Base-by-base conservation (phyloP, 192 early-diverging fungal species). In the Backusella psychrophila region DNA sequence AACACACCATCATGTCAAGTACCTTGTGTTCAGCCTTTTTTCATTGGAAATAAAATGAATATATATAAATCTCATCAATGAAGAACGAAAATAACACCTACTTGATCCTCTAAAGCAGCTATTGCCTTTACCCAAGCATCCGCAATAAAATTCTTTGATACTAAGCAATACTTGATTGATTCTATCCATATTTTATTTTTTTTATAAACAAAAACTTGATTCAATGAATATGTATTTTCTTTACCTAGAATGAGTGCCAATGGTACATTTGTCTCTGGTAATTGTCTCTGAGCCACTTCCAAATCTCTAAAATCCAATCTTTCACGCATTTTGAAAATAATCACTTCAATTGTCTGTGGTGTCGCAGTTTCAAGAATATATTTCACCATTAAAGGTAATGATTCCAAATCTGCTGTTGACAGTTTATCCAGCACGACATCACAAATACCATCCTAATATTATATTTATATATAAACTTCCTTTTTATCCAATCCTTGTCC, bases 101-200 rank as follows among this genome's bases (percentile, higher is more conserved):
- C 92, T 17, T 84, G 75, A 8, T 80, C 70, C 17, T 84, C 76
- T 0, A 86, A 73, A 8, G 85, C 89, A 0, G 75, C 77, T n/a
- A 93, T 85, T 4, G 85, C 78, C 74, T 88, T 91, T 26, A 89
- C 77, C 93, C 93, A 95, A 2, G 89, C 87, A 65, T 92, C 90
- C 34, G 86, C 85, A 49, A 94, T 80, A 73, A 90, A 91, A 66
- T 89, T 90, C 66, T 93, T 89, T 41, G 89, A 88, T 38, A 89
- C 85, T 26, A 95, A 83, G 11, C 90, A 87, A 31, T 85, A 82
- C 39, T 90, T 89, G 4, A 95, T 84, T 1, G 89, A 87, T 70
- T 95, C 93, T 83, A 84, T 21, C 8, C 5, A 70, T 14, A 11
- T n/a, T n/a, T n/a, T 33, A 3, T 33, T 33, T 33, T 33, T 33